Percentiles rank a stretch among this genome's conserved stretches.
Conservation (phyloP, 371 early-diverging fungal species). For the Mortierella sp. region DNA sequence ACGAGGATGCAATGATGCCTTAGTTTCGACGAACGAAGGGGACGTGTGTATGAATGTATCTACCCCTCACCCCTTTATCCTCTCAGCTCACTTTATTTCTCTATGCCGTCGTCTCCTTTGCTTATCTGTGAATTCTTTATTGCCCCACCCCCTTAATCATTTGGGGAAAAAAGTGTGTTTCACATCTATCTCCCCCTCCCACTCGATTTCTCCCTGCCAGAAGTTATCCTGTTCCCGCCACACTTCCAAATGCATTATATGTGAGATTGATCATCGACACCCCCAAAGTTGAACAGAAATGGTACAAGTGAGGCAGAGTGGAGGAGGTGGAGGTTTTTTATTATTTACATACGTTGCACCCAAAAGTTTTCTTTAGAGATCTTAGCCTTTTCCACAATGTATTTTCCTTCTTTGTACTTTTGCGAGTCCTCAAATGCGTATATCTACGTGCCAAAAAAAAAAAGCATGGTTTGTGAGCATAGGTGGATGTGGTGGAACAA, state of each 20-base stretch:
- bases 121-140: not conserved
- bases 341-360: conserved; percentile 31
- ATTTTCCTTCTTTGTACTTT: conserved; percentile 88
- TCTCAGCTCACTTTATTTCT: not conserved
- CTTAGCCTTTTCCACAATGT: conserved; percentile 77
- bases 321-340: too few species aligned
- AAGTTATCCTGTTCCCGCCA: too few species aligned
- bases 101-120: not conserved
- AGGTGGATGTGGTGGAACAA: not conserved
- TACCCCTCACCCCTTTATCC: not conserved
- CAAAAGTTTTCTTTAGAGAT: conserved; percentile 67
- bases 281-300: too few species aligned
- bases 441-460: conserved; percentile 54
- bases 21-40: too few species aligned
- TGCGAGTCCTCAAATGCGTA: conserved; percentile 81
- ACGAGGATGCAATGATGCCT: too few species aligned
- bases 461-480: not conserved
- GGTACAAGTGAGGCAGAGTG: too few species aligned
- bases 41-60: too few species aligned
- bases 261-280: too few species aligned
- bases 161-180: not conserved
- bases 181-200: not conserved
- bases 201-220: too few species aligned
- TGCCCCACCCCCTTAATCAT: not conserved
- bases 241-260: too few species aligned